phyloP scores from a whole-genome alignment of 208 protist genomes.

The Acanthamoeba polyphaga region DNA sequence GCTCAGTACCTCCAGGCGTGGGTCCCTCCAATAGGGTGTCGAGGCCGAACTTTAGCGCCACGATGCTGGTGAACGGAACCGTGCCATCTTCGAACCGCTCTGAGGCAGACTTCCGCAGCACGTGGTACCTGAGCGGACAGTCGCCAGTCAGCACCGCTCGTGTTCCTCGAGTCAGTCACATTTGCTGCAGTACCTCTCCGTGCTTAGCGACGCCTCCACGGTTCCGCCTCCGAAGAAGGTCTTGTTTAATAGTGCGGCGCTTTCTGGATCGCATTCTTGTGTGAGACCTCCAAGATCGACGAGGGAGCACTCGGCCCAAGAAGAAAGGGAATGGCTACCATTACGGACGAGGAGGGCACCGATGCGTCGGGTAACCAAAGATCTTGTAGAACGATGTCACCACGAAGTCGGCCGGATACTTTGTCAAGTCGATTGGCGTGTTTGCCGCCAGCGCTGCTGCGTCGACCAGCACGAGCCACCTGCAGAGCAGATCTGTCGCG shows the following conservation, averaged over 20 bases:
- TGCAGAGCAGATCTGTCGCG: slow-evolving; percentile 16
- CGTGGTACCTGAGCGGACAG: background rate
- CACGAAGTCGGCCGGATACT: slow-evolving; percentile 89
- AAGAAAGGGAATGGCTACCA: background rate
- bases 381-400: slow-evolving; percentile 92
- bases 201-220: slow-evolving; percentile 79
- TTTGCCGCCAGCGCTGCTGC: slow-evolving; percentile 86
- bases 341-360: slow-evolving; percentile 89
- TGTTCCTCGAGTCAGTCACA: background rate
- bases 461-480: slow-evolving; percentile 90
- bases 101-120: background rate
- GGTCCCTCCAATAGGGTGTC: slow-evolving; percentile 54
- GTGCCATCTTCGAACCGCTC: slow-evolving; percentile 88
- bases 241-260: slow-evolving; percentile 81
- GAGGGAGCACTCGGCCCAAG: background rate
- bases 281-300: background rate
- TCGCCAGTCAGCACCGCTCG: background rate
- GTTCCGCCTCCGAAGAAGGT: slow-evolving; percentile 90
- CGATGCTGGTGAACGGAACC: slow-evolving; percentile 85
- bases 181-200: slow-evolving; percentile 54
- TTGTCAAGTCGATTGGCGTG: slow-evolving; percentile 83
- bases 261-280: slow-evolving; percentile 18
- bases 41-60: slow-evolving; percentile 83
- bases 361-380: slow-evolving; percentile 91
- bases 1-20: slow-evolving; percentile 19